Percentiles rank a stretch among this genome's conserved stretches.
phyloP scores from a whole-genome alignment of 179 eudicot species.

The Heliamphora pulchella region DNA sequence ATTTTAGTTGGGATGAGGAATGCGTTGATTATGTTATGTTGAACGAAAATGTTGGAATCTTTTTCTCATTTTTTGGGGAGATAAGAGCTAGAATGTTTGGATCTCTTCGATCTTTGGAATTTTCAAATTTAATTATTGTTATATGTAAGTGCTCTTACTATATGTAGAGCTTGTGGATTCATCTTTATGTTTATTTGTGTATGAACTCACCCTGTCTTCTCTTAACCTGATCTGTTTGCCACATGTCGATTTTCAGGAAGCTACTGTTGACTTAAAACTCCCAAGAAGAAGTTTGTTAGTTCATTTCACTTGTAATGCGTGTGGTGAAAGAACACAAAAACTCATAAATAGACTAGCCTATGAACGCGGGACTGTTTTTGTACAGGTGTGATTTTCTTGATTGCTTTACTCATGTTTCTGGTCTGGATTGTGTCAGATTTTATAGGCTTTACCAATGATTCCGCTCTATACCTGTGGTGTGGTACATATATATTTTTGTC shows the following conservation, averaged over 20 bases:
- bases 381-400: constrained; percentile 49
- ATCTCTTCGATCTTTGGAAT: too few species aligned
- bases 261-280: constrained; percentile 35
- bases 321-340: constrained; percentile 72
- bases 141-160: background rate
- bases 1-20: background rate
- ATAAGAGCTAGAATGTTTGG: too few species aligned
- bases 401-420: background rate
- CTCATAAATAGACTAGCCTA: constrained; percentile 78
- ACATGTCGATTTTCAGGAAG: constrained; percentile 27
- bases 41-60: background rate
- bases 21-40: background rate
- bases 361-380: constrained; percentile 90
- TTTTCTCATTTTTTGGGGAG: background rate
- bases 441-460: background rate
- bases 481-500: background rate
- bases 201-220: background rate
- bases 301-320: constrained; percentile 72
- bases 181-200: background rate
- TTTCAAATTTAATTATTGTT: too few species aligned
- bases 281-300: constrained; percentile 52
- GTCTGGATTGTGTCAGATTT: background rate
- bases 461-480: background rate
- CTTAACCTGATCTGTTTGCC: background rate
- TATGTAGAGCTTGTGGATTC: background rate